Base-by-base conservation (phyloP, 768 basidiomycete species). In the Amanita rubescens region DNA sequence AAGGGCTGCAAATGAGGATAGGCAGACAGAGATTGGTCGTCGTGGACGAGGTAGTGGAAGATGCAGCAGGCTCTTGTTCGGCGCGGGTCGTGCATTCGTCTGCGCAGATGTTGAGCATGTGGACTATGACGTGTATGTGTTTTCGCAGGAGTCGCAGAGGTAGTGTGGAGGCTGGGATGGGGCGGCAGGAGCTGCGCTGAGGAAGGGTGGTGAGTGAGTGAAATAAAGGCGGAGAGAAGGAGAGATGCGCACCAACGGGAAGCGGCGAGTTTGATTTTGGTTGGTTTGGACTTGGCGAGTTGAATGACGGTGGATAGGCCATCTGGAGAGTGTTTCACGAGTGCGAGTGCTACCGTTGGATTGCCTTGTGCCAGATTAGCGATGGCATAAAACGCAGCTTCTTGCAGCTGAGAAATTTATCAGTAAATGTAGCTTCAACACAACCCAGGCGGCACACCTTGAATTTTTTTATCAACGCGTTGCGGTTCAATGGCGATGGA, bases 21-120 rank as follows among this genome's bases (percentile, higher is more conserved):
- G 71, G 58, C 88, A 85, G n/a, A n/a, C 0, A 93, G 71, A 1
- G 75, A 71, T 0, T 75, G 71, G 60, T 92, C 81, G 58, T 94
- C 93, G 15, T 75, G 70, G 2, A 90, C 82, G 1, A 95, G 76
- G 62, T 81, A 63, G 65, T 84, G 82, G 0, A 95, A 67, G 14
- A 85, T 78, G 62, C 86, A 88, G 63, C 90, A 91, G 0, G 88
- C 84, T 63, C 79, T 85, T 1, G 80, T 81, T 32, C 79, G 74
- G 15, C 46, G 52, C 7, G 25, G 66, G 75, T 42, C 67, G 65
- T 3, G 71, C 63, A 20, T 46, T 82, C 78, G 1, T 59, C 56
- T 4, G 60, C 60, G 4, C 73, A 61, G 1, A 74, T 71, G 1
- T 70, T 63, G 19, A 90, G 67, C 41, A 87, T 70, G 3, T 81